Evolutionary conservation across 192 early-diverging fungal species (phyloP).

Genomic region (Geosiphon pyriformis): DNA sequence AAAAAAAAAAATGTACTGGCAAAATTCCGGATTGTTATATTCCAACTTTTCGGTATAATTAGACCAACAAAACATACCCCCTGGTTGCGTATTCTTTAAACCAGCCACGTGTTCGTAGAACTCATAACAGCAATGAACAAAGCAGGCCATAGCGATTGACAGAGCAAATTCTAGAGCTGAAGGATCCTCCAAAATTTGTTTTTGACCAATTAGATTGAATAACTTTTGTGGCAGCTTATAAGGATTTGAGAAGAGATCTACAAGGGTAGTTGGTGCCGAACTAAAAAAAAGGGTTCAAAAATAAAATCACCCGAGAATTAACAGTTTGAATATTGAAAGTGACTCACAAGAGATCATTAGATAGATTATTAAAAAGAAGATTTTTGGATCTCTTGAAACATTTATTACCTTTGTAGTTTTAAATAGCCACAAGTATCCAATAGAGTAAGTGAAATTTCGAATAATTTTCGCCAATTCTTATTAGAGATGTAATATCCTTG

Average conservation of each 20-base stretch:
- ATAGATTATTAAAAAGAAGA: too few relatives aligned
- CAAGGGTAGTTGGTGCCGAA: neutral
- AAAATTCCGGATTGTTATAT: too few relatives aligned
- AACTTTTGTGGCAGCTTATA: conserved; percentile 1
- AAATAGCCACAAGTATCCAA: conserved; percentile 15
- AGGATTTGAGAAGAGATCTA: conserved; percentile 12
- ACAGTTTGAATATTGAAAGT: neutral
- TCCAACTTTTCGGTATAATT: too few relatives aligned
- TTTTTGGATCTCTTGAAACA: too few relatives aligned
- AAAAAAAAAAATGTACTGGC: too few relatives aligned
- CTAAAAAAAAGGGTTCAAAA: conserved; percentile 10
- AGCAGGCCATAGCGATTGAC: conserved; percentile 18
- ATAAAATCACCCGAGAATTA: too few relatives aligned
- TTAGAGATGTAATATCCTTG: conserved; percentile 12
- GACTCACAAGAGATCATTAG: too few relatives aligned
- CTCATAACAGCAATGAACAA: conserved; percentile 15
- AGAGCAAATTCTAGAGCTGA: neutral
- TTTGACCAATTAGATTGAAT: conserved; percentile 1
- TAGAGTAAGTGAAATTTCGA: conserved; percentile 15
- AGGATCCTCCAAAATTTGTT: neutral
- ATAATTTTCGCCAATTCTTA: conserved; percentile 14
- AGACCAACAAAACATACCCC: neutral
- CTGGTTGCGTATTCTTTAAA: neutral
- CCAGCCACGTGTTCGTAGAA: conserved; percentile 17
- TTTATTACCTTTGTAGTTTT: conserved; percentile 15